Evolutionary conservation across 768 basidiomycete species (phyloP), one percentile per base, ranked within the genome.

Genomic region (Steccherinum ochraceum): DNA sequence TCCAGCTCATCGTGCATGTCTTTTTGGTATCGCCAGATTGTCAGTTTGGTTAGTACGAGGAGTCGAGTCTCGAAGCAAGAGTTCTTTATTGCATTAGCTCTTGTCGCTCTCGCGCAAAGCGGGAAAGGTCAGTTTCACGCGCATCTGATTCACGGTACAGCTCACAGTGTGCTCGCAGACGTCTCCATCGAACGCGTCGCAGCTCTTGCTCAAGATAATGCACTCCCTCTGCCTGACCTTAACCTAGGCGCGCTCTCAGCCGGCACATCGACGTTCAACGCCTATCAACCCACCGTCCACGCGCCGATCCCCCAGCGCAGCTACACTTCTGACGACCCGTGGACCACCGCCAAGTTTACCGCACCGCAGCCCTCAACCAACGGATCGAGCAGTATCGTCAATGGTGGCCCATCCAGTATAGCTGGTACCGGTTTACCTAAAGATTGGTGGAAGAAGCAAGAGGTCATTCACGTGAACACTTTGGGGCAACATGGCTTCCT

Each of bases 401-500:
- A 77, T 45, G 81, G 77, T 3, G 70, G 67, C 13, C 65, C 79
- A 4, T 87, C 85, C 1, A 80, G 70, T 47, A 67, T 90, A 23
- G 72, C 84, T 24, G 88, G 85, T 4, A 79, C 80, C 12, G 90
- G 87, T 3, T 68, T 91, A 20, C 86, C 88, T 0, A 73, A 69
- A 51, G 83, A 88, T 40, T 97, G 93, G 88, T 95, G 91, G 91
- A 89, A 82, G 68, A 83, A 73, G 55, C 81, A 89, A 63, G 87
- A 92, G 65, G 75, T 63, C 2, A 81, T 89, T 18, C 72, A 76
- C 47, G 80, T 96, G 39, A 78, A 75, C 42, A 75, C 93, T 45
- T 70, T 89, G 41, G 93, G 93, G 24, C 91, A 89, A 58, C 92
- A 94, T 64, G 93, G 93, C 2, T 94, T 94, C 69, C 86, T 95